Conservation (phyloP, 306 rosid species). For the apple (Malus domestica) region ASM211411v1 NC_041804.1:4401501-4402000, state of each 20-base stretch:
- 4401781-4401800: neutral
- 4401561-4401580: neutral
- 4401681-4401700: neutral
- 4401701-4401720: neutral
- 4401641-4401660: neutral
- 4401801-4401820: neutral
- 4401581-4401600: neutral
- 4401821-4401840: neutral
- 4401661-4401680: neutral
- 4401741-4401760: neutral
- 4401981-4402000: slow-evolving; percentile 67
- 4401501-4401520: slow-evolving; percentile 96
- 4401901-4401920: neutral
- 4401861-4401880: neutral
- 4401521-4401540: slow-evolving; percentile 15
- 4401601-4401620: neutral
- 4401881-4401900: slow-evolving; percentile 6
- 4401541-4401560: neutral
- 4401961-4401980: slow-evolving; percentile 85
- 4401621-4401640: neutral
- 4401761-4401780: neutral
- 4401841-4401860: neutral
- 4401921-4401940: slow-evolving; percentile 89
- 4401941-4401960: slow-evolving; percentile 63
- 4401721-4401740: neutral